These are phyloP conservation scores for Talaromyces sp. DNA, from an alignment of 2,329 filamentous ascomycete genomes.

Conservation along the genomic window DNA sequence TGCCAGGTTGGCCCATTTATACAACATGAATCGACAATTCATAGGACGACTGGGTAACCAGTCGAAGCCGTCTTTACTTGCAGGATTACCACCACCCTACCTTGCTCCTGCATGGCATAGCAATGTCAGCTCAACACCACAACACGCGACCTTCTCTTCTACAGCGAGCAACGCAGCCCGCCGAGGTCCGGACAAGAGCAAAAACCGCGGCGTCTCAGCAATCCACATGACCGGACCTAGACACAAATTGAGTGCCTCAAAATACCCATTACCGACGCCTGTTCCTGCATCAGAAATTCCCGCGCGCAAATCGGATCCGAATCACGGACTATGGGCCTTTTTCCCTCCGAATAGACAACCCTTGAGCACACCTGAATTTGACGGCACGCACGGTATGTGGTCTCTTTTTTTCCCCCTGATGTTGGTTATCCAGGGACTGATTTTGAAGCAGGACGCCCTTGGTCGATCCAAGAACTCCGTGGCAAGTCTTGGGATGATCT, in stretches of 20 bases:
- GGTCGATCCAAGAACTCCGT: constrained; percentile 79
- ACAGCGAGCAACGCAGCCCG: constrained; percentile 44
- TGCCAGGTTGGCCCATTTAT: neutral
- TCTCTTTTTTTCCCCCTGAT: neutral
- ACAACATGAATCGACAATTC: constrained; percentile 32
- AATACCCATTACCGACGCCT: constrained; percentile 68
- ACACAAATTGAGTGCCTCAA: constrained; percentile 67
- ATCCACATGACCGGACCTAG: constrained; percentile 71
- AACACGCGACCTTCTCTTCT: constrained; percentile 45
- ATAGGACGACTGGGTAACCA: constrained; percentile 28
- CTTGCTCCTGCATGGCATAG: constrained; percentile 38
- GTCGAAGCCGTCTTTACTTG: constrained; percentile 25
- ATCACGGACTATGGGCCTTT: constrained; percentile 91
- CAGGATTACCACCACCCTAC: constrained; percentile 38
- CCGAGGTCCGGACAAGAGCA: constrained; percentile 67
- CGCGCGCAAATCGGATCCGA: constrained; percentile 51
- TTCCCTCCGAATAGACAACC: constrained; percentile 66
- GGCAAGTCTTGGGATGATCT: constrained; percentile 91
- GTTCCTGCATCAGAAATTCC: constrained; percentile 50
- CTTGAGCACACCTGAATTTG: constrained; percentile 67
- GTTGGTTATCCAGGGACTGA: neutral
- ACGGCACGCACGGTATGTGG: constrained; percentile 58
- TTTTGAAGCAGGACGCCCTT: constrained; percentile 57
- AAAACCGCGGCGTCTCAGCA: constrained; percentile 72
- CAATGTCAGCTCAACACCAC: constrained; percentile 23